phyloP scores from a whole-genome alignment of 2,329 filamentous ascomycete species.

The Cladosporium sp. region DNA sequence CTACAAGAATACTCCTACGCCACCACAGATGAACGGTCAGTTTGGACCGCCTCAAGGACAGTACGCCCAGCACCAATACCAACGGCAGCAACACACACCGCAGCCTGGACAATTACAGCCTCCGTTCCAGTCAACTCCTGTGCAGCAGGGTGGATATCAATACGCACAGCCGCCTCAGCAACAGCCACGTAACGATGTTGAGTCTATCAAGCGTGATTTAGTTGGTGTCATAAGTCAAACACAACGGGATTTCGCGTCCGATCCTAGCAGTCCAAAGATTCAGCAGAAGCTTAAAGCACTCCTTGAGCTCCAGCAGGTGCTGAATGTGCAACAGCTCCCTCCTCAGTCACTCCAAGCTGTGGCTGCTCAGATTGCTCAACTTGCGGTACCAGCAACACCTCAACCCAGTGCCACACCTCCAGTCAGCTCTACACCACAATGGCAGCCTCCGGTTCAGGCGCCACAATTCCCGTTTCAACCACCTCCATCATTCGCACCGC shows the following conservation, averaged over 20 bases:
- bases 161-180: slow-evolving; percentile 21
- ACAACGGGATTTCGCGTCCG: slow-evolving; percentile 69
- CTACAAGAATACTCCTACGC: slow-evolving; percentile 71
- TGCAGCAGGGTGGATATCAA: slow-evolving; percentile 18
- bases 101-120: slow-evolving; percentile 16
- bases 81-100: slow-evolving; percentile 26
- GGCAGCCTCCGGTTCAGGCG: slow-evolving; percentile 24
- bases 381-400: slow-evolving; percentile 29
- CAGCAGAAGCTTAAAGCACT: slow-evolving; percentile 79
- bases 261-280: slow-evolving; percentile 69
- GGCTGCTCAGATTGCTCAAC: slow-evolving; percentile 56
- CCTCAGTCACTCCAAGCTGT: slow-evolving; percentile 69
- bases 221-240: slow-evolving; percentile 70
- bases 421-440: slow-evolving; percentile 24
- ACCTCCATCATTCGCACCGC: slow-evolving; percentile 27
- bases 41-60: slow-evolving; percentile 33
- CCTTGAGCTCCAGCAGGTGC: slow-evolving; percentile 74
- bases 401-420: slow-evolving; percentile 15
- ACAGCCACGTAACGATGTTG: slow-evolving; percentile 31
- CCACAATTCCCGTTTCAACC: slow-evolving; percentile 24
- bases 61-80: slow-evolving; percentile 12
- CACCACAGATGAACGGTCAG: slow-evolving; percentile 52
- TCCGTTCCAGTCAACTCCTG: slow-evolving; percentile 20
- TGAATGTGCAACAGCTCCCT: slow-evolving; percentile 68
- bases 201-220: slow-evolving; percentile 78